Base-by-base conservation (phyloP, 768 basidiomycete species). In the Panaeolus cyanescens region DNA sequence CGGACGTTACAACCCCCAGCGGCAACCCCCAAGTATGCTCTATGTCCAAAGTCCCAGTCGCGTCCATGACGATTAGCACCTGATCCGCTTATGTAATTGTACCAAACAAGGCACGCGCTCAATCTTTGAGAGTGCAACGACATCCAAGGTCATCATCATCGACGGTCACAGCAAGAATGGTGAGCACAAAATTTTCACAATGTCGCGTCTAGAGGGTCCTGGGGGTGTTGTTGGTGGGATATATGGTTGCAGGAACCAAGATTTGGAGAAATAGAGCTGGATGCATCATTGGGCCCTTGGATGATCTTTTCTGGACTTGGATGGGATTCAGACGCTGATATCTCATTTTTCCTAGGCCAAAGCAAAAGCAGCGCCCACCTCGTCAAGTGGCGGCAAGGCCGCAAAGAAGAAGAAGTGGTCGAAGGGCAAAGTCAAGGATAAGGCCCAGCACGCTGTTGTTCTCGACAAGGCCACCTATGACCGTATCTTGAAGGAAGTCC, bases 401-500 rank as follows among this genome's bases (percentile, higher is more conserved):
- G 93, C 92, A 65, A 98, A 98, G 87, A 99, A 99, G 88, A 99
- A 99, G 93, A 99, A 99, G 87, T 98, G 96, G 96, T 97, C 94
- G 70, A 99, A 99, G 87, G 97, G 97, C 76, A 99, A 99, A 83
- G 97, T 99, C 79, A 99, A 99, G 91, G 97, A 99, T 83, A 99
- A 99, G 90, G 94, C 96, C 72, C 89, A 93, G 74, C 96, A 99
- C 86, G 86, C 93, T 70, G 95, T 98, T 78, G 83, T 89, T 68
- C 89, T 96, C 72, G 96, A 99, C 85, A 96, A 98, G 84, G 67
- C 88, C 59, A 92, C 90, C 69, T 96, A 78, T 79, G 93, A 95
- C 81, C 92, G 93, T 72, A 95, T 97, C 83, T 76, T 96, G 73
- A 98, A 98, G 86, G 96, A 99, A 79, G 94, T 93, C 78, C 97